Evolutionary conservation across 768 basidiomycete species (phyloP), one percentile per base, ranked within the genome.

Genomic region (Lactarius akahatsu): DNA sequence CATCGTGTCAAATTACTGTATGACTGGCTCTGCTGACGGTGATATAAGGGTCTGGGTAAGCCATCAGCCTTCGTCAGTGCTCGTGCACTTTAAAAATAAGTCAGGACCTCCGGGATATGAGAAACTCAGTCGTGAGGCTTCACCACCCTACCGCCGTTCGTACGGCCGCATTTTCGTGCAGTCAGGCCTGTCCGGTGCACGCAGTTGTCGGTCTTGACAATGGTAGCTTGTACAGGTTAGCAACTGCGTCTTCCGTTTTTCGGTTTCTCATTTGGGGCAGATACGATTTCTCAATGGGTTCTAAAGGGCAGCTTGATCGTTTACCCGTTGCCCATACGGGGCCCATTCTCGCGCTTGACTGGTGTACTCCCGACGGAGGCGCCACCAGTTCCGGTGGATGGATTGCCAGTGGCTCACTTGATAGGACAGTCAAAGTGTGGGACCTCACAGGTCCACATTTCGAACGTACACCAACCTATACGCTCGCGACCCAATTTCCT

Each of bases 391-490:
- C 76, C 7, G 70, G 70, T 3, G 90, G 90, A 2, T 94, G 91
- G 91, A 81, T 94, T 26, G 87, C 86, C 6, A 92, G 89, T 61
- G 90, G 87, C 15, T 89, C 91, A 0, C 77, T 94, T 36, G 92
- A 94, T 76, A 85, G 86, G 41, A 86, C 82, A 34, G 91, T 93
- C 59, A 92, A 93, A 79, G 90, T 86, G 0, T 94, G 92, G 92
- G 86, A 91, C 71, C 80, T 92, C 13, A 81, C 83, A 0, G 74
- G 78, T 0, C 79, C 79, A 0, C 88, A 85, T 69, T 85, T 90
- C 52, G 80, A 84, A 0, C 84, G 82, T 63, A 85, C 84, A 63
- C 87, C 90, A 6, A 81, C 80, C 0, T 92, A 93, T 72, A 86
- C 84, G 0, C 79, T 95, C 0, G 88, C 91, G 66, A 86, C 92